A percentile compares a stretch with the other conserved stretches of the same genome.
Conservation (phyloP, 352 stramenopile genomes). For the Paralagenidium karlingii region DNA sequence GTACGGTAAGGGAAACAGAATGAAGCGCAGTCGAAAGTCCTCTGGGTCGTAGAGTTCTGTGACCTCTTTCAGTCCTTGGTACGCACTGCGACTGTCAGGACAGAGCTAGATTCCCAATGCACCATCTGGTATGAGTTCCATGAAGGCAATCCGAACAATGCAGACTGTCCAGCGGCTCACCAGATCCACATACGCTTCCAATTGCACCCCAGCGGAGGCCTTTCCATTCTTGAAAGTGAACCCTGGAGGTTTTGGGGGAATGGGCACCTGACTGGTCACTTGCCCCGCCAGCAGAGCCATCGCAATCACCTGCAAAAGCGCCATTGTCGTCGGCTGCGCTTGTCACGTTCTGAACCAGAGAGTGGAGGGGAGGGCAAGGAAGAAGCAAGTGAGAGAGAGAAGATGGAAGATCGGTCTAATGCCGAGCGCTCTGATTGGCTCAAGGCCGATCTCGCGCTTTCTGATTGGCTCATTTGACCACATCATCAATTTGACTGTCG, state of each 20-base stretch:
- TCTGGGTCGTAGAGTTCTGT: constrained; percentile 11
- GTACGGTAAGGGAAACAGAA: constrained; percentile 25
- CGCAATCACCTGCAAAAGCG: neutral
- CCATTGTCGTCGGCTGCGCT: neutral
- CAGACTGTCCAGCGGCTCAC: too few relatives aligned
- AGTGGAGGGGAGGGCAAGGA: too few relatives aligned
- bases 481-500: too few relatives aligned
- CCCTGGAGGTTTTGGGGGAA: constrained; percentile 41
- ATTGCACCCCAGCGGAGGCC: constrained; percentile 48
- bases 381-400: too few relatives aligned
- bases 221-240: constrained; percentile 42
- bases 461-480: too few relatives aligned
- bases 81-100: constrained; percentile 18
- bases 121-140: too few relatives aligned
- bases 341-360: neutral
- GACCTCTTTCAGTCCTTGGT: constrained; percentile 17
- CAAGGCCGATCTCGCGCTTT: too few relatives aligned
- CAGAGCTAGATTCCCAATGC: constrained; percentile 20
- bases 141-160: neutral
- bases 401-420: too few relatives aligned
- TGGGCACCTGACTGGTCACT: too few relatives aligned
- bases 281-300: neutral
- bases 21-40: constrained; percentile 18
- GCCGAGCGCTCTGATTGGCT: too few relatives aligned
- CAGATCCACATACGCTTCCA: constrained; percentile 76